Conservation (phyloP, 371 early-diverging fungal species). For the Mortierella polycephala region DNA sequence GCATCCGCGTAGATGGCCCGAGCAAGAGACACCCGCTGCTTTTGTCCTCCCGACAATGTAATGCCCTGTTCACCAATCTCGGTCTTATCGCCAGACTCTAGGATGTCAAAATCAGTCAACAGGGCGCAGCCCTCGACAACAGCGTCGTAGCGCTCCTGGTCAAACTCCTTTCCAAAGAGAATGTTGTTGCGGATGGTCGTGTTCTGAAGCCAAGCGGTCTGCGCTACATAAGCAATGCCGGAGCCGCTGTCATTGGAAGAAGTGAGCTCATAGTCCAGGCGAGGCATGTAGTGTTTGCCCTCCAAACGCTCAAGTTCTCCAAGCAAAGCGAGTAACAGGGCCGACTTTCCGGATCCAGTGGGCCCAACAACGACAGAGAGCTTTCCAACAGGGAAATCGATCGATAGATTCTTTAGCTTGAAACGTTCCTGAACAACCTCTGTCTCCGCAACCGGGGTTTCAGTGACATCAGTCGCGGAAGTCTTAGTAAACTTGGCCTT, state of each 20-base stretch:
- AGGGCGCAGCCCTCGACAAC: conserved; percentile 74
- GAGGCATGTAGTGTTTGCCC: conserved; percentile 62
- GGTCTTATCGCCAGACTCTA: conserved; percentile 89
- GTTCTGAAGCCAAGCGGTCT: conserved; percentile 91
- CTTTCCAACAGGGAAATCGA: conserved; percentile 68
- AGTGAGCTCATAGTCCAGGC: conserved; percentile 43
- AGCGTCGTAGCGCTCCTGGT: conserved; percentile 72
- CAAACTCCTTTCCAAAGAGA: conserved; percentile 79
- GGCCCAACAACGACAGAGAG: conserved; percentile 83
- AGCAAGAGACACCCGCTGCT: conserved; percentile 84
- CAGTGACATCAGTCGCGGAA: not conserved
- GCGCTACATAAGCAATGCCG: conserved; percentile 82
- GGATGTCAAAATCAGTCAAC: conserved; percentile 76
- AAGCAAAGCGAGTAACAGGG: conserved; percentile 73
- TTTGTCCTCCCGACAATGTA: conserved; percentile 83
- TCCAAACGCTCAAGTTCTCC: conserved; percentile 63
- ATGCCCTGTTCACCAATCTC: conserved; percentile 93
- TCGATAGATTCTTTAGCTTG: conserved; percentile 63
- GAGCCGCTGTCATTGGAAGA: conserved; percentile 41
- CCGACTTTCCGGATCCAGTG: conserved; percentile 85
- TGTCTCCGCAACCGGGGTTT: conserved; percentile 22
- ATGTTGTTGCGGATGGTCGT: conserved; percentile 87
- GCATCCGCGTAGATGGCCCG: conserved; percentile 84
- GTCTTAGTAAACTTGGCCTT: conserved; percentile 30
- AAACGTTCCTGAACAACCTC: conserved; percentile 42